These are phyloP conservation scores for Syzygium grande DNA, from an alignment of 345 rosid species.

Conservation along the genomic window DNA sequence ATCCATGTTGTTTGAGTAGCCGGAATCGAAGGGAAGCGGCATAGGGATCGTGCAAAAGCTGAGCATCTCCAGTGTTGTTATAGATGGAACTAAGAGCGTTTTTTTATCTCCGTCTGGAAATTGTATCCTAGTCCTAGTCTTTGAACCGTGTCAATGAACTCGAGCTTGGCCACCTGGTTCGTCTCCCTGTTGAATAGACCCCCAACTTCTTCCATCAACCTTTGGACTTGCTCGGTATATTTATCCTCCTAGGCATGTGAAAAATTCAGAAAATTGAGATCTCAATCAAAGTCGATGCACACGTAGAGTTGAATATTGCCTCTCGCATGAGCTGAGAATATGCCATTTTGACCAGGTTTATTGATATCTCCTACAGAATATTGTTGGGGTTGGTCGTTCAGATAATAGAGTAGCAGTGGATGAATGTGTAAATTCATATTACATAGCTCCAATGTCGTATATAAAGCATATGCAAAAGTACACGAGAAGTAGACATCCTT, in stretches of 20 bases:
- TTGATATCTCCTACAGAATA: not conserved
- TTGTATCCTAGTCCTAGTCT: conserved; percentile 14
- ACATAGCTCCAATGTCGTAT: not conserved
- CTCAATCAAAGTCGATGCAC: not conserved
- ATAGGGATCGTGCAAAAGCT: not conserved
- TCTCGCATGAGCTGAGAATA: not conserved
- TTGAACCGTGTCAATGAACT: conserved; percentile 8
- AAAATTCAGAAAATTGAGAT: not conserved
- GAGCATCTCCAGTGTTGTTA: not conserved
- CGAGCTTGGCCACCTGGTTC: not conserved
- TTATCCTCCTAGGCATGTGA: not conserved
- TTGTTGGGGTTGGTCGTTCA: not conserved
- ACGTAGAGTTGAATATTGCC: not conserved
- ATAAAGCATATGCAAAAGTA: not conserved
- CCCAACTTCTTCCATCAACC: not conserved
- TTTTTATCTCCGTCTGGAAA: conserved; percentile 3
- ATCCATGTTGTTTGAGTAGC: not conserved
- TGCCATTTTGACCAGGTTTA: not conserved
- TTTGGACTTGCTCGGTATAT: not conserved
- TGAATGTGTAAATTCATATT: not conserved
- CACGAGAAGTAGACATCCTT: not conserved
- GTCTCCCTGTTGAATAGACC: not conserved
- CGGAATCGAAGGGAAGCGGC: conserved; percentile 4
- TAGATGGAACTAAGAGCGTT: not conserved
- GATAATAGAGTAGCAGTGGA: not conserved